These are phyloP conservation scores for Talaromyces proteolyticus DNA, from an alignment of 495 filamentous ascomycete species.

Conservation along the genomic window DNA sequence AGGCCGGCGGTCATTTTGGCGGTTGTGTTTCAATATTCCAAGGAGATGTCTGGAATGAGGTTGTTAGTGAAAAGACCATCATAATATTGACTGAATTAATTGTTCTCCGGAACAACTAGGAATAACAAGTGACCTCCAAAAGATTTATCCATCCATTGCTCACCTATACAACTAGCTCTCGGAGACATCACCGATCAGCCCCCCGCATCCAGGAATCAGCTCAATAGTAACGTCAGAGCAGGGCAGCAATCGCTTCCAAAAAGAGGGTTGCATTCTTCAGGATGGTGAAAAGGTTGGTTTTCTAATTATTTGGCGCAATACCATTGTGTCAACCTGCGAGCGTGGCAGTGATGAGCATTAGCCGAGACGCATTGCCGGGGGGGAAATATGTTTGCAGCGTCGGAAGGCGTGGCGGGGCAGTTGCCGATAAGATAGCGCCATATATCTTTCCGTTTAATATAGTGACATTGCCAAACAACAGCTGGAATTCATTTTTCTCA, in stretches of 20 bases:
- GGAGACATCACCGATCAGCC: neutral
- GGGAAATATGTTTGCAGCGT: too few relatives aligned
- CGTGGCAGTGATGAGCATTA: neutral
- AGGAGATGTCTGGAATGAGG: neutral
- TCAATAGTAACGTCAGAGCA: neutral
- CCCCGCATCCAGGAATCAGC: neutral
- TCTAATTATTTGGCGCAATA: too few relatives aligned
- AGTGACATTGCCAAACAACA: too few relatives aligned
- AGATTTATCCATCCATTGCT: too few relatives aligned
- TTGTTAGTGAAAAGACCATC: neutral
- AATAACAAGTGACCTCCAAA: neutral
- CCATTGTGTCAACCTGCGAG: too few relatives aligned
- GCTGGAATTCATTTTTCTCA: too few relatives aligned
- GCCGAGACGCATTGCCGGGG: neutral
- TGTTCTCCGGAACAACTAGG: neutral
- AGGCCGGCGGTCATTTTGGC: constrained; percentile 44
- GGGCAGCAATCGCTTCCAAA: neutral
- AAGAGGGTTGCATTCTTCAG: neutral
- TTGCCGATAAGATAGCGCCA: too few relatives aligned
- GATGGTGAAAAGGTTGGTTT: too few relatives aligned
- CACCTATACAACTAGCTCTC: too few relatives aligned
- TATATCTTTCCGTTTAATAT: too few relatives aligned
- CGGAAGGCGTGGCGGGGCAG: neutral
- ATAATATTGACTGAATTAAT: neutral
- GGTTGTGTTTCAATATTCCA: neutral